Conservation (phyloP, 495 filamentous ascomycete species). For the Neurospora sp. region DNA sequence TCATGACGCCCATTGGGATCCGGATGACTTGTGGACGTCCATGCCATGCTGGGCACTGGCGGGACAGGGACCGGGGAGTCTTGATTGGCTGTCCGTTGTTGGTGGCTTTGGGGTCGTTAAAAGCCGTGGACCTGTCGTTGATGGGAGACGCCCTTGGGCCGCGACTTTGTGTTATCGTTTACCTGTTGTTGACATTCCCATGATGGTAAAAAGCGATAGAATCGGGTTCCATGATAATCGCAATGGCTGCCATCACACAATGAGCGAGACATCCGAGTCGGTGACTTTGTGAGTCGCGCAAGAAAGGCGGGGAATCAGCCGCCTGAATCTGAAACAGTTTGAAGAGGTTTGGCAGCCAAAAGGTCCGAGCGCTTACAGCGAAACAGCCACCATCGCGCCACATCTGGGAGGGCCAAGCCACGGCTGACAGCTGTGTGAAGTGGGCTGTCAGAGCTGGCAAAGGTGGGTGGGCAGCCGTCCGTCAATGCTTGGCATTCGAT, state of each 20-base stretch:
- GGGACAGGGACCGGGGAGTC: background rate
- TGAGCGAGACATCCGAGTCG: background rate
- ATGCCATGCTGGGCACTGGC: background rate
- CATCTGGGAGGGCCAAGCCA: background rate
- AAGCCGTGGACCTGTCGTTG: background rate
- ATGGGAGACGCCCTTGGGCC: background rate
- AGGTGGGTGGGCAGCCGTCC: background rate
- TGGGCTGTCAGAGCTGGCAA: background rate
- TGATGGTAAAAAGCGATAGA: too few relatives aligned
- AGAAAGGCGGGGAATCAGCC: background rate
- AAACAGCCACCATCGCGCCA: background rate
- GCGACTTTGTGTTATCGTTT: too few relatives aligned
- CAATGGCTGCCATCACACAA: too few relatives aligned
- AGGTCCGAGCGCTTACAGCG: background rate
- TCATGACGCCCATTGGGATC: background rate
- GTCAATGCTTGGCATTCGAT: background rate
- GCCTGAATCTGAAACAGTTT: background rate
- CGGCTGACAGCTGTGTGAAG: background rate
- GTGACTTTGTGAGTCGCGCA: background rate
- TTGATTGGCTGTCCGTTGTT: background rate
- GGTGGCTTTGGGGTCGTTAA: background rate
- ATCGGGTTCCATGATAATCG: too few relatives aligned
- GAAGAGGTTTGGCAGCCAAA: background rate
- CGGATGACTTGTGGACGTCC: background rate
- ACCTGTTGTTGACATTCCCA: too few relatives aligned